Evolutionary conservation across 2,329 filamentous ascomycete genomes (phyloP).

Genomic region (Elsinoe necatrix): DNA sequence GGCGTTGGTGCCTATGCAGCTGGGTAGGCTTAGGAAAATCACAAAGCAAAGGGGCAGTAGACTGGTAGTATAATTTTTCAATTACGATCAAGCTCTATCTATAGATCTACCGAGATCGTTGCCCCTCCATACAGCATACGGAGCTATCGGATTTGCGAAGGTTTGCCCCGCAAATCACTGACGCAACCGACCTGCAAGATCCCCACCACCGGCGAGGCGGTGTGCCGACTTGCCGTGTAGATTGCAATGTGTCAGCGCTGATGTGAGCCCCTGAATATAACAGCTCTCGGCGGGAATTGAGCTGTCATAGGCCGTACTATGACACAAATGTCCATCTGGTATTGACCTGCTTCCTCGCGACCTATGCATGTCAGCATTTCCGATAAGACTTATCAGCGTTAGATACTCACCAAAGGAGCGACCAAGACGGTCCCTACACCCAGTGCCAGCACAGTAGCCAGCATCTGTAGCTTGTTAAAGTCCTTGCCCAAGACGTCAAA

Average conservation of each 20-base stretch:
- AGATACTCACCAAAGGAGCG: slow-evolving; percentile 71
- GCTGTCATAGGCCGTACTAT: not conserved
- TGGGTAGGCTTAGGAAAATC: too few relatives aligned
- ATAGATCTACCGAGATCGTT: not conserved
- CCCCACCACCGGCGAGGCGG: not conserved
- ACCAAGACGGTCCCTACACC: slow-evolving; percentile 67
- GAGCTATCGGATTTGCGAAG: not conserved
- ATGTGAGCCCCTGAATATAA: too few relatives aligned
- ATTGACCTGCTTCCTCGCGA: slow-evolving; percentile 59
- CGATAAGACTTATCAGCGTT: too few relatives aligned
- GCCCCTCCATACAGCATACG: not conserved
- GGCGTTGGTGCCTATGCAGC: too few relatives aligned
- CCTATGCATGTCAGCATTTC: slow-evolving; percentile 31
- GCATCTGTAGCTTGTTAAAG: slow-evolving; percentile 81
- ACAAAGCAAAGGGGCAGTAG: too few relatives aligned
- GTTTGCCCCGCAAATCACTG: not conserved
- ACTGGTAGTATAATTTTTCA: too few relatives aligned
- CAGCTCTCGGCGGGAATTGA: too few relatives aligned
- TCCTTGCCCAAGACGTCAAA: slow-evolving; percentile 92
- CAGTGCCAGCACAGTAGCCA: slow-evolving; percentile 75
- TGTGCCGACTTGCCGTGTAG: not conserved
- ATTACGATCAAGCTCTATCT: not conserved
- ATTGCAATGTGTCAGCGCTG: not conserved
- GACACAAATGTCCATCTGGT: slow-evolving; percentile 48
- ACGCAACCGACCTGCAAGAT: not conserved